Base-by-base conservation (phyloP, 192 early-diverging fungal genomes). In the Gryganskiella cystojenkinii region DNA sequence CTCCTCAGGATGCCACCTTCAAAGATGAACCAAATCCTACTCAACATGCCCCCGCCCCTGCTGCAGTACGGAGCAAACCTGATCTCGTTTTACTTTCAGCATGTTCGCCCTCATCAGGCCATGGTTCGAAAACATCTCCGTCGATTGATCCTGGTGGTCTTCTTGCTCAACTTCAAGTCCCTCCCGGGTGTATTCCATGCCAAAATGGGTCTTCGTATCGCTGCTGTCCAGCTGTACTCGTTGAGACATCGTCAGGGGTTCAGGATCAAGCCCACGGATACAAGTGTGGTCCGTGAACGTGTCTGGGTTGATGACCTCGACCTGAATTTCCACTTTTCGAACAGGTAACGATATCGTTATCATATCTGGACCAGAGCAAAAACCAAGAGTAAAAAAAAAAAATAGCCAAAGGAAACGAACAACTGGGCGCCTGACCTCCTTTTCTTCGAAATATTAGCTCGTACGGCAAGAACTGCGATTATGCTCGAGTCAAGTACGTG, bases 71-170 rank as follows among this genome's bases (percentile, higher is more conserved):
- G 54, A 4, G 73, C 73, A 53, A 69, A 69, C 58, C 34, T 78
- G 56, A 69, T 78, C 25, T 78, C 73, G 17, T 78, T 78, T 49
- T 78, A 78, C 55, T 78, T 78, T 52, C 73, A 78, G 42, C 66
- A 78, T 34, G 55, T 78, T 5, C 66, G 60, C 8, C 73, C 73
- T 1, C 49, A 59, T 22, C 61, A 69, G 47, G 66, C 55, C 20
- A 43, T 58, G 2, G 52, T 69, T 3, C 46, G 61, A 33, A 78
- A 78, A 37, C 61, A 68, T 42, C 17, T 69, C 24, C 73, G 73
- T 43, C 65, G 73, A 1, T 13, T 78, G n/a, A 64, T 69, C 34
- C 40, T 78, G 11, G n/a, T 78, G 35, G 28, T 64, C 30, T 34
- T 78, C 9, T 22, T 78, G 24, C 54, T 61, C 65, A 78, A 78